Evolutionary conservation across 2,329 filamentous ascomycete genomes (phyloP).

Genomic region (Colletotrichum sp.): DNA sequence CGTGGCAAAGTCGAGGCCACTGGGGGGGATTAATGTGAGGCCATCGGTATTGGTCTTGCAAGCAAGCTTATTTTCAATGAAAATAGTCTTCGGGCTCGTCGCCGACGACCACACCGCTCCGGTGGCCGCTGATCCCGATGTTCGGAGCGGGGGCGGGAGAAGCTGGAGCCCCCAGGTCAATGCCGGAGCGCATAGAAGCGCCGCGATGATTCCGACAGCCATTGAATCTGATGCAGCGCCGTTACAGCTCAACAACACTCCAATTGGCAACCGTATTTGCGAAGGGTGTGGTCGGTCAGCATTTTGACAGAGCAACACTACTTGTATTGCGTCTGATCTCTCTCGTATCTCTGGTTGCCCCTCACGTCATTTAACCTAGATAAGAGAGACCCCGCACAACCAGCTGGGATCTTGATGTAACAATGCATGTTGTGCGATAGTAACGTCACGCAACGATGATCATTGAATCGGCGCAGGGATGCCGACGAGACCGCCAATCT

Average conservation of each 20-base stretch:
- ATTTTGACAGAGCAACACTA: neutral
- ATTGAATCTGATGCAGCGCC: neutral
- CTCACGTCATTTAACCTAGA: neutral
- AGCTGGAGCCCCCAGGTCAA: neutral
- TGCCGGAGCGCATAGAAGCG: neutral
- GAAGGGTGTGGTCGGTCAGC: neutral
- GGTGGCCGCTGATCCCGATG: neutral
- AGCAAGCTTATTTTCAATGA: constrained; percentile 44
- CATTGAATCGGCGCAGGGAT: neutral
- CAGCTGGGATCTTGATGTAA: neutral
- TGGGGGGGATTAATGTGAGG: constrained; percentile 56
- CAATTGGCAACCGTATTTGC: neutral
- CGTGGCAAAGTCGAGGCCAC: constrained; percentile 50
- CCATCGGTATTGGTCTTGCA: constrained; percentile 44
- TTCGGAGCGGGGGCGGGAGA: neutral
- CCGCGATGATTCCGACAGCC: neutral
- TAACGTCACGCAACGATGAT: neutral
- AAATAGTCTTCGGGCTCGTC: constrained; percentile 33
- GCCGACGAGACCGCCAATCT: neutral
- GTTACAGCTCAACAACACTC: neutral
- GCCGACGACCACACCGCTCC: neutral
- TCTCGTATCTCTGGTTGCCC: neutral
- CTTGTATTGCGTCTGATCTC: neutral
- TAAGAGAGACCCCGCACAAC: neutral
- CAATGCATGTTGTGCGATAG: neutral